phyloP scores from a whole-genome alignment of 345 rosid genomes.

The Salix caprea region DNA sequence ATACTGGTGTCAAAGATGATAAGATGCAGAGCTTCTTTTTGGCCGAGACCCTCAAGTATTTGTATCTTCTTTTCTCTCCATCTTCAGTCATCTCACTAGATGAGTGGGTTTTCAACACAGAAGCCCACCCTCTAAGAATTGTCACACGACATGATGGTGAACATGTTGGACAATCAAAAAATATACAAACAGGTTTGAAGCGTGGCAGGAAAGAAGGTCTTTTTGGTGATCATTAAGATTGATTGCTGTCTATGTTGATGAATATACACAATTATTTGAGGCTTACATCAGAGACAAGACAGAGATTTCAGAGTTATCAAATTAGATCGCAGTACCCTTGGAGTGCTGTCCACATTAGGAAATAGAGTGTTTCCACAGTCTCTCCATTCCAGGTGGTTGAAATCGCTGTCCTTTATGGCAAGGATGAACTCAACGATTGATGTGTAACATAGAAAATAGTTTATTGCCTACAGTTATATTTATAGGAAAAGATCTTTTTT shows the following conservation, averaged over 20 bases:
- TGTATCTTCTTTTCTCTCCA: conserved; percentile 88
- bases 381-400: background rate
- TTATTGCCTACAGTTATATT: background rate
- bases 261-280: background rate
- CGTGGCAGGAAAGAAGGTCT: conserved; percentile 19
- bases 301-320: background rate
- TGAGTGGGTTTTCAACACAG: conserved; percentile 99
- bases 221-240: conserved; percentile 4
- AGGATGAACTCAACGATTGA: background rate
- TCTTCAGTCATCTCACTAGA: conserved; percentile 71
- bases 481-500: background rate
- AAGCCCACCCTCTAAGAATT: conserved; percentile 85
- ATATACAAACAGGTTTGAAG: background rate
- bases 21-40: conserved; percentile 98
- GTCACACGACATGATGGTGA: conserved; percentile 20
- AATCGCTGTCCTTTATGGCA: background rate
- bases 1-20: conserved; percentile 76
- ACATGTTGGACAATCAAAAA: background rate
- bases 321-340: background rate
- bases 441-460: conserved; percentile 2
- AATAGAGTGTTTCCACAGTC: background rate
- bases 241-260: background rate
- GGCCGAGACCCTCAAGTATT: conserved; percentile 89
- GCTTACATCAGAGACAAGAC: background rate
- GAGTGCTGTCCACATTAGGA: background rate